Conservation (phyloP, 176 grass and related monocot species). For the Melocanna baccifera region DNA sequence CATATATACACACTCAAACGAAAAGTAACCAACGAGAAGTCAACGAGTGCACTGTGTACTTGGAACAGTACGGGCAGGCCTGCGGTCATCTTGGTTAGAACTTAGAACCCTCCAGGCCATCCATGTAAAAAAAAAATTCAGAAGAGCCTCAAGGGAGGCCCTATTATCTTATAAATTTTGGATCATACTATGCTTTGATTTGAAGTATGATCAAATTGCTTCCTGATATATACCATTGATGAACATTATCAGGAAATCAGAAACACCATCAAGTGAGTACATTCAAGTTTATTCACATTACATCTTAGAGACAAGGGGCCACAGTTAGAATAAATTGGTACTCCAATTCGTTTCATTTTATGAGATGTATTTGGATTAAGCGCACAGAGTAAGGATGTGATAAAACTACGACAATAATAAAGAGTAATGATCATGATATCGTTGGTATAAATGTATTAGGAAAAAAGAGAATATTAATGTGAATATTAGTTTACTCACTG, state of each 20-base stretch:
- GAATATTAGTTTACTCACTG: neutral
- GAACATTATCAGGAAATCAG: neutral
- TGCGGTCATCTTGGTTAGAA: neutral
- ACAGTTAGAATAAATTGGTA: neutral
- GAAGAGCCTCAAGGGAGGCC: neutral
- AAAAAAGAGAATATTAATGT: neutral
- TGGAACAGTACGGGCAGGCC: neutral
- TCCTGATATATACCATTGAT: neutral
- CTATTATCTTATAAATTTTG: neutral
- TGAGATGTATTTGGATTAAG: neutral
- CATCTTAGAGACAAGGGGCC: neutral
- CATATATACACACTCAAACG: neutral
- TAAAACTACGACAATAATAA: neutral
- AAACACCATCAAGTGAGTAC: neutral
- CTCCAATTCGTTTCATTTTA: neutral
- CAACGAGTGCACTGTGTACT: neutral
- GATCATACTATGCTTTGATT: neutral
- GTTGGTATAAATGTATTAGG: neutral
- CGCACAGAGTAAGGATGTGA: neutral
- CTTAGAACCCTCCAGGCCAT: neutral
- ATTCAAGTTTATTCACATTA: neutral
- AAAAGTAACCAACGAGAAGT: neutral
- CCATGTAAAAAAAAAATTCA: neutral
- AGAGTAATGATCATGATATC: too few species aligned
- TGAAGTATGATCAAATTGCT: neutral